These are phyloP conservation scores for Neurospora sp. DNA, from an alignment of 495 filamentous ascomycete genomes.

Conservation along the genomic window DNA sequence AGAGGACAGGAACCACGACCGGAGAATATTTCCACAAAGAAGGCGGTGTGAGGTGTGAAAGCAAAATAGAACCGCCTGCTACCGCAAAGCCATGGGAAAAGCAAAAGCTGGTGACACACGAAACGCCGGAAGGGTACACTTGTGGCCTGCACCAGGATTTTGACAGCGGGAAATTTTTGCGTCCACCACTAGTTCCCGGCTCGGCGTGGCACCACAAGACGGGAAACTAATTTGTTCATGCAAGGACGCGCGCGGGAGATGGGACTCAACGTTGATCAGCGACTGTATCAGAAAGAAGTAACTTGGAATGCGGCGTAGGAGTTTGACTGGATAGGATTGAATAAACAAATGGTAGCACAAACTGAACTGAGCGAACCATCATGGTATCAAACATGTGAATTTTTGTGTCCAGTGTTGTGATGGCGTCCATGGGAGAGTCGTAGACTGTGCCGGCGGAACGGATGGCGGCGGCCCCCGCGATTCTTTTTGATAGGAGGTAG, in stretches of 20 bases:
- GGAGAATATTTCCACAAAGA: neutral
- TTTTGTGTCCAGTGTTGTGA: neutral
- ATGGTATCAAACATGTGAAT: neutral
- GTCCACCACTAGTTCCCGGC: neutral
- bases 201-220: neutral
- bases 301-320: neutral
- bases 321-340: neutral
- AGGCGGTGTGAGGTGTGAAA: neutral
- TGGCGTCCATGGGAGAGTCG: neutral
- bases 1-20: neutral
- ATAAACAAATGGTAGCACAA: neutral
- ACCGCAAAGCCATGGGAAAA: neutral
- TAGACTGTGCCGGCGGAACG: neutral
- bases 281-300: neutral
- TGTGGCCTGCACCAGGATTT: neutral
- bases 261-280: neutral
- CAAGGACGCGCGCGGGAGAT: neutral
- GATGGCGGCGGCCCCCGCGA: neutral
- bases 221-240: neutral
- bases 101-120: neutral
- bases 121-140: neutral
- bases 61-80: neutral
- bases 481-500: too few relatives aligned
- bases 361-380: neutral
- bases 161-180: neutral